Evolutionary conservation across 768 basidiomycete species (phyloP).

Genomic region (Mycena haematopus): DNA sequence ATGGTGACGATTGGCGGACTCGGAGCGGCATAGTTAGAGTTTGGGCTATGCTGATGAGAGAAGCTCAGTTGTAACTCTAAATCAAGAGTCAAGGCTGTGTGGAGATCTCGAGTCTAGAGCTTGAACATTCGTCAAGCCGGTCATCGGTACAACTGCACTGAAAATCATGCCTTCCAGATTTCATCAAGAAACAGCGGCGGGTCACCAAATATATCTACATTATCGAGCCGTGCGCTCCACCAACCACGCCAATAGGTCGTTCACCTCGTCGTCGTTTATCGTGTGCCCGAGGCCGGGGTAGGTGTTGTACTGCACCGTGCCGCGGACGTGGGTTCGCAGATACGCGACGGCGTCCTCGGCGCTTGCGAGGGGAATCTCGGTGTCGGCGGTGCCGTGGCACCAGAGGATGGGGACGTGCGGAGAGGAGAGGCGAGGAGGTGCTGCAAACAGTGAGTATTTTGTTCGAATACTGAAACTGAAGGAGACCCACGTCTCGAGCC

Average conservation of each 20-base stretch:
- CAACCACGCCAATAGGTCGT: constrained; percentile 36
- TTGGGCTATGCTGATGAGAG: too few relatives aligned
- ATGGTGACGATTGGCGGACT: too few relatives aligned
- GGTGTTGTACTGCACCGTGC: constrained; percentile 34
- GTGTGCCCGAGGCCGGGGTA: constrained; percentile 43
- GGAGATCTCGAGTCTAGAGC: too few relatives aligned
- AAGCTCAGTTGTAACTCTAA: too few relatives aligned
- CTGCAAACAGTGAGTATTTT: constrained; percentile 18
- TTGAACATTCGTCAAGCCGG: too few relatives aligned
- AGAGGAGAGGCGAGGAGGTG: constrained; percentile 43
- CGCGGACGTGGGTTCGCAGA: constrained; percentile 36
- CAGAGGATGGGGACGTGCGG: constrained; percentile 48
- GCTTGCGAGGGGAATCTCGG: constrained; percentile 43
- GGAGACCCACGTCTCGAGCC: constrained; percentile 38
- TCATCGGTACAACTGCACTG: too few relatives aligned
- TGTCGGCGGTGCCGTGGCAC: constrained; percentile 48
- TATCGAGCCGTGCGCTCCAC: constrained; percentile 15
- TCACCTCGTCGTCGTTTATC: constrained; percentile 41
- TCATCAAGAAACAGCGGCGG: too few relatives aligned
- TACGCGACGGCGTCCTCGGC: constrained; percentile 42
- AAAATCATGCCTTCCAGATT: too few relatives aligned
- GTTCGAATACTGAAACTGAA: neutral
- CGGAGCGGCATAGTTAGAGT: too few relatives aligned
- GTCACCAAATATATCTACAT: neutral
- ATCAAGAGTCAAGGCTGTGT: too few relatives aligned